Conservation (phyloP, 1,284 basidiomycete species). For the Wallemia mellicola region DNA sequence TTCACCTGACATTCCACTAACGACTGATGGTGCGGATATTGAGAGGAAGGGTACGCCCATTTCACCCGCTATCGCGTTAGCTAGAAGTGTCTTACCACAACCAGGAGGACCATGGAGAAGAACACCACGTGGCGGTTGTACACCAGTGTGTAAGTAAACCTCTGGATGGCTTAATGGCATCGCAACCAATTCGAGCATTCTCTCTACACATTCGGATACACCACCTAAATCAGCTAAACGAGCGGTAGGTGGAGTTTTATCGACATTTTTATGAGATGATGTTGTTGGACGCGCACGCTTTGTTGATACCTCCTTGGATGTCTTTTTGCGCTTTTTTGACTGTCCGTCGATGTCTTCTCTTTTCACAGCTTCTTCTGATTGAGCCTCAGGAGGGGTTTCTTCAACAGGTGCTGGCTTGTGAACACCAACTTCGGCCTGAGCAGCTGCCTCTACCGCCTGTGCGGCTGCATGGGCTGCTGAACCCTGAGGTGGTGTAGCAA, state of each 20-base stretch:
- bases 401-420: not conserved
- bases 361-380: not conserved
- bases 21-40: constrained; percentile 75
- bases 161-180: constrained; percentile 87
- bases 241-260: constrained; percentile 25
- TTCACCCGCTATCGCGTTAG: constrained; percentile 78
- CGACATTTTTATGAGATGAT: not conserved
- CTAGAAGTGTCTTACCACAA: constrained; percentile 77
- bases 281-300: not conserved
- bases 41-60: constrained; percentile 71
- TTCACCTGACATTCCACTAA: constrained; percentile 92
- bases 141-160: constrained; percentile 72
- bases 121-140: constrained; percentile 77
- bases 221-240: constrained; percentile 67
- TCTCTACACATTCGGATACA: constrained; percentile 54
- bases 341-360: not conserved
- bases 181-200: constrained; percentile 77
- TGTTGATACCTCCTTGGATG: not conserved
- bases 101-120: constrained; percentile 83
- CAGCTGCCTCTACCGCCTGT: not conserved
- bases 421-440: not conserved
- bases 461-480: not conserved
- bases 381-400: not conserved
- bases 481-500: not conserved
- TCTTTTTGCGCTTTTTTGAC: not conserved